phyloP scores from a whole-genome alignment of 2,329 filamentous ascomycete genomes.

The Microcyclosporella mali region DNA sequence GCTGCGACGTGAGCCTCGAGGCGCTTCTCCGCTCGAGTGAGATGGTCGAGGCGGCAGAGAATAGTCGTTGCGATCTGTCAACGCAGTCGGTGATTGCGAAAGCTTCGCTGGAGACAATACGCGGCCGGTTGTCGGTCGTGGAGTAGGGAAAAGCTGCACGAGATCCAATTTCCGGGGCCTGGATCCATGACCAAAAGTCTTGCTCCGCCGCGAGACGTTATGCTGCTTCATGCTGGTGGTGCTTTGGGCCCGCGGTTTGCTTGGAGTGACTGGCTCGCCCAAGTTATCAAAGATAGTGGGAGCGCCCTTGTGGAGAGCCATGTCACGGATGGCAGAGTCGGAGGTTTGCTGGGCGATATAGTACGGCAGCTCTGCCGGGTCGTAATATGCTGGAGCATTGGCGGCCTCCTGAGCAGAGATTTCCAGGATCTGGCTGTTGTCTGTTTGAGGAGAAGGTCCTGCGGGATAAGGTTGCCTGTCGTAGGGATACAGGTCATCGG shows the following conservation, averaged over 20 bases:
- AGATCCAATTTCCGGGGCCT: conserved; percentile 36
- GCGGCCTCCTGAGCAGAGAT: conserved; percentile 23
- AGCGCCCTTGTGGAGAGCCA: conserved; percentile 36
- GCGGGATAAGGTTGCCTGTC: conserved; percentile 10
- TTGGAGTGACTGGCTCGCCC: conserved; percentile 14
- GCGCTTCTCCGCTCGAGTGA: conserved; percentile 3
- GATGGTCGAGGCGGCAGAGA: conserved; percentile 7
- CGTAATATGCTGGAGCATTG: conserved; percentile 40
- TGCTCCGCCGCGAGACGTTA: conserved; percentile 9
- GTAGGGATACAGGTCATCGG: conserved; percentile 16
- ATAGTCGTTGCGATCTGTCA: conserved; percentile 35
- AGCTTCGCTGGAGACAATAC: conserved; percentile 36
- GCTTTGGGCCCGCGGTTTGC: conserved; percentile 1
- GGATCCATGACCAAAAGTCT: conserved; percentile 16
- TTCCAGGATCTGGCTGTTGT: conserved; percentile 10
- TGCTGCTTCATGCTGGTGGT: conserved; percentile 12
- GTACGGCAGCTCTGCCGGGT: conserved; percentile 36
- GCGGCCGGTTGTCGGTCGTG: conserved; percentile 17
- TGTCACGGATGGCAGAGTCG: conserved; percentile 41
- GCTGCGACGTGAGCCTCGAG: background rate
- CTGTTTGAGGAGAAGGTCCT: background rate
- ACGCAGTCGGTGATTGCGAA: conserved; percentile 36
- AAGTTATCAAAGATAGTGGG: conserved; percentile 19
- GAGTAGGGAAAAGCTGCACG: conserved; percentile 37
- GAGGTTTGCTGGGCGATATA: conserved; percentile 36